phyloP scores from a whole-genome alignment of 768 basidiomycete genomes.

The Lactifluus rugatus region DNA sequence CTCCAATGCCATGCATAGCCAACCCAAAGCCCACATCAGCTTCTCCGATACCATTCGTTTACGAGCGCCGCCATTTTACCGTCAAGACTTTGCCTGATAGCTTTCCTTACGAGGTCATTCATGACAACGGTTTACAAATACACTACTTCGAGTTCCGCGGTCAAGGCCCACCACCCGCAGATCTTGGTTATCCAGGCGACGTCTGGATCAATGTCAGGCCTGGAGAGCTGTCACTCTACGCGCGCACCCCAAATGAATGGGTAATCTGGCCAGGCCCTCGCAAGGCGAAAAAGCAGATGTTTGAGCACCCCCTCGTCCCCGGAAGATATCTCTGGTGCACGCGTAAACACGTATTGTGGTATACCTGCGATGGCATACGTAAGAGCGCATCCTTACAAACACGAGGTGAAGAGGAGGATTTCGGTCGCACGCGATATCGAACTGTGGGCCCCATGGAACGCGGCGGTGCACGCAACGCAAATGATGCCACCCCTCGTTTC shows the following conservation, averaged over 20 bases:
- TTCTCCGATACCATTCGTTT: constrained; percentile 14
- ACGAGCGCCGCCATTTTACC: constrained; percentile 20
- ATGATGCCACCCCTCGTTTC: constrained; percentile 10
- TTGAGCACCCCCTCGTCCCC: constrained; percentile 20
- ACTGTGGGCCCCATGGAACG: constrained; percentile 21
- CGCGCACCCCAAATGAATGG: constrained; percentile 17
- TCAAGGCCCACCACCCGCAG: constrained; percentile 21
- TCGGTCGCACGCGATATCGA: constrained; percentile 19
- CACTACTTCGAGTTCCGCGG: constrained; percentile 25
- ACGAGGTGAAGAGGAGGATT: constrained; percentile 21
- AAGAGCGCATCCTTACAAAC: constrained; percentile 21
- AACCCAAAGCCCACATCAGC: constrained; percentile 18
- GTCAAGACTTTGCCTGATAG: constrained; percentile 18
- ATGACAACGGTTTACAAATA: constrained; percentile 20
- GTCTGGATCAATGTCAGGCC: constrained; percentile 22
- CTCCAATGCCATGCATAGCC: constrained; percentile 18
- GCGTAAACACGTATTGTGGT: constrained; percentile 20
- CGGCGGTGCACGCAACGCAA: constrained; percentile 15
- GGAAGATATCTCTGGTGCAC: constrained; percentile 22
- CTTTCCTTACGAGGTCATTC: constrained; percentile 19
- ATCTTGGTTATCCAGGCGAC: constrained; percentile 23
- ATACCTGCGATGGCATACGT: constrained; percentile 21
- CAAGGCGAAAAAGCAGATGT: constrained; percentile 21
- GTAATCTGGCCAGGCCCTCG: constrained; percentile 20
- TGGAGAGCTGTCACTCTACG: constrained; percentile 17